Percentiles rank a stretch among this genome's conserved stretches.
These are phyloP conservation scores for Phaffia tasmanica DNA, from an alignment of 768 basidiomycete genomes.

Conservation along the genomic window DNA sequence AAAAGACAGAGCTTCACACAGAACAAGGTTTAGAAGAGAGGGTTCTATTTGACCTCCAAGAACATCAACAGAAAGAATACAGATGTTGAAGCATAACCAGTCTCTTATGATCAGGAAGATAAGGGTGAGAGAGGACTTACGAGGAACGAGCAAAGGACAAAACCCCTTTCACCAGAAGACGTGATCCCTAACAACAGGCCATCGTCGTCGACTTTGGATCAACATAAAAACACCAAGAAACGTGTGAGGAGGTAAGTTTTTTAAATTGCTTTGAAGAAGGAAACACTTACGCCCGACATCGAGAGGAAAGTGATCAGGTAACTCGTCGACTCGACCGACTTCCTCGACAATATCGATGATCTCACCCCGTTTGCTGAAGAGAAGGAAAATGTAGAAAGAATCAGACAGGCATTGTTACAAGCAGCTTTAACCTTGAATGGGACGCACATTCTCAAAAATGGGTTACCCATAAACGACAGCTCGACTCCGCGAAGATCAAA, in stretches of 20 bases:
- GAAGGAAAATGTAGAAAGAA: too few relatives aligned
- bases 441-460: conserved; percentile 32
- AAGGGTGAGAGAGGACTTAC: conserved; percentile 10
- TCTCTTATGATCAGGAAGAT: neutral
- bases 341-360: conserved; percentile 36
- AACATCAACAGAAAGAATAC: too few relatives aligned
- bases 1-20: too few relatives aligned
- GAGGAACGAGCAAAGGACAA: conserved; percentile 38
- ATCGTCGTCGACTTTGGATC: conserved; percentile 33
- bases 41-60: too few relatives aligned
- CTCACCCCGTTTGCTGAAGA: conserved; percentile 7
- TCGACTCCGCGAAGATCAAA: conserved; percentile 28
- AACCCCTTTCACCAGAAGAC: conserved; percentile 32
- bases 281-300: conserved; percentile 31
- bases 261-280: neutral
- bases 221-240: neutral
- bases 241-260: neutral
- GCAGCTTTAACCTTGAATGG: too few relatives aligned
- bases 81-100: neutral
- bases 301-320: conserved; percentile 35
- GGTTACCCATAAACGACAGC: conserved; percentile 33
- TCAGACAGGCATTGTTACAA: too few relatives aligned
- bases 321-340: conserved; percentile 37
- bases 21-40: too few relatives aligned
- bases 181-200: conserved; percentile 34